Percentiles rank a stretch among this genome's conserved stretches.
Conservation (phyloP, 1,284 basidiomycete genomes). For the Xerocomus nothofagi region DNA sequence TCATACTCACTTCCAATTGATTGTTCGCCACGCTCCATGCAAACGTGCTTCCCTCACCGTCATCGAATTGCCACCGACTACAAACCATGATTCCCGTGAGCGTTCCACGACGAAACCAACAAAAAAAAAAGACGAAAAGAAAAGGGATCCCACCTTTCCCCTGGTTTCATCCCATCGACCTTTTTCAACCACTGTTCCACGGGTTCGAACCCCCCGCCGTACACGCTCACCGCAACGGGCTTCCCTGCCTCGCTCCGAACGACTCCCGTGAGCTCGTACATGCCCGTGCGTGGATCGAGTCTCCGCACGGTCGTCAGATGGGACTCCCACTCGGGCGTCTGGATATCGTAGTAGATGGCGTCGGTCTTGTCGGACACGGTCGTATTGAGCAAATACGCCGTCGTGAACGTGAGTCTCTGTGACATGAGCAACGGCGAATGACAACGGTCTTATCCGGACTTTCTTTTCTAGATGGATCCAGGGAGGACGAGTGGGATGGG, state of each 20-base stretch:
- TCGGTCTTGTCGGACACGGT: constrained; percentile 41
- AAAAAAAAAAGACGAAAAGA: not conserved
- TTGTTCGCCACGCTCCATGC: constrained; percentile 17
- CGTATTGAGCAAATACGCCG: constrained; percentile 39
- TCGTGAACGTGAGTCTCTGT: constrained; percentile 41
- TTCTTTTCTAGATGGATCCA: not conserved
- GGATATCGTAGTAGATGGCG: constrained; percentile 43
- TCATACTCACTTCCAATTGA: constrained; percentile 15
- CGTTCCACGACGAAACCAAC: not conserved
- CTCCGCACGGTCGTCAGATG: constrained; percentile 38
- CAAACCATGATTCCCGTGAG: constrained; percentile 3
- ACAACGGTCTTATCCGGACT: not conserved
- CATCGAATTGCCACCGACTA: constrained; percentile 31
- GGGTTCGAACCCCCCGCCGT: constrained; percentile 8
- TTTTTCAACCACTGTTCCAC: constrained; percentile 21
- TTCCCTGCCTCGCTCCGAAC: constrained; percentile 37
- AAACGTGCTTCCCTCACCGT: constrained; percentile 23
- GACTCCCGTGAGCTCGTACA: constrained; percentile 37
- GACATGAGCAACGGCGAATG: constrained; percentile 20
- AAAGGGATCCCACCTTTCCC: constrained; percentile 15
- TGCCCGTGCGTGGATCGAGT: constrained; percentile 30
- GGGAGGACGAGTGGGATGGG: not conserved
- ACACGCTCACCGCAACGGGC: constrained; percentile 18
- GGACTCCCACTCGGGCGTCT: constrained; percentile 43
- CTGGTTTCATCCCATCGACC: constrained; percentile 14